Percentiles rank a stretch among this genome's conserved stretches.
Conservation (phyloP, 108 stramenopile genomes). For the Skeletonema marinoi region DNA sequence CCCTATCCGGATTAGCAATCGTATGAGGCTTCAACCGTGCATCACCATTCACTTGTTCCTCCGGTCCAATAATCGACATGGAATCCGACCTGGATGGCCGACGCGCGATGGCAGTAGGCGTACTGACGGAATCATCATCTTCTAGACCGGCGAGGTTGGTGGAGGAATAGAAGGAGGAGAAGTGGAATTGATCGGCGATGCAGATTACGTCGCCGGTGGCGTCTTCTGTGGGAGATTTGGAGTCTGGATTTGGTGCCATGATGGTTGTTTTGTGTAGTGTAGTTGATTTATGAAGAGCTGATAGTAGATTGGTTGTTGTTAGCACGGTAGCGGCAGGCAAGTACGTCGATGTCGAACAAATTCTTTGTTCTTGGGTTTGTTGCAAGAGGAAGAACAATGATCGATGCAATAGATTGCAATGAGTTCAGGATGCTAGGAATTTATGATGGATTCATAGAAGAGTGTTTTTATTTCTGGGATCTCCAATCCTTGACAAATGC, state of each 20-base stretch:
- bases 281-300: too few species aligned
- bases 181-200: slow-evolving; percentile 25
- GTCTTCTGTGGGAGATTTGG: too few species aligned
- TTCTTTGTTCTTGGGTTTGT: too few species aligned
- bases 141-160: not conserved
- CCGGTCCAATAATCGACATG: not conserved
- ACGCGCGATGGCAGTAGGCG: not conserved
- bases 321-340: too few species aligned
- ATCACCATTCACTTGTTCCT: not conserved
- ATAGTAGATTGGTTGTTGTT: too few species aligned
- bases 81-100: not conserved
- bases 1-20: slow-evolving; percentile 23
- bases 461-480: too few species aligned
- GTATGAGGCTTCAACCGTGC: slow-evolving; percentile 6
- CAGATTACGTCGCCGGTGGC: slow-evolving; percentile 4
- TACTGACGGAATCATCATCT: not conserved
- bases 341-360: too few species aligned
- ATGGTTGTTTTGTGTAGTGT: not conserved
- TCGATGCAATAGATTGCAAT: too few species aligned
- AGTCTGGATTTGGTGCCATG: not conserved
- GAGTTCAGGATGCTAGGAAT: too few species aligned
- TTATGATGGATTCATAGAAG: too few species aligned
- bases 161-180: slow-evolving; percentile 10
- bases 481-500: too few species aligned
- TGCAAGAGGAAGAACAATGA: too few species aligned